phyloP scores from a whole-genome alignment of 2,329 filamentous ascomycete genomes.

The Berkeleyomyces rouxiae region DNA sequence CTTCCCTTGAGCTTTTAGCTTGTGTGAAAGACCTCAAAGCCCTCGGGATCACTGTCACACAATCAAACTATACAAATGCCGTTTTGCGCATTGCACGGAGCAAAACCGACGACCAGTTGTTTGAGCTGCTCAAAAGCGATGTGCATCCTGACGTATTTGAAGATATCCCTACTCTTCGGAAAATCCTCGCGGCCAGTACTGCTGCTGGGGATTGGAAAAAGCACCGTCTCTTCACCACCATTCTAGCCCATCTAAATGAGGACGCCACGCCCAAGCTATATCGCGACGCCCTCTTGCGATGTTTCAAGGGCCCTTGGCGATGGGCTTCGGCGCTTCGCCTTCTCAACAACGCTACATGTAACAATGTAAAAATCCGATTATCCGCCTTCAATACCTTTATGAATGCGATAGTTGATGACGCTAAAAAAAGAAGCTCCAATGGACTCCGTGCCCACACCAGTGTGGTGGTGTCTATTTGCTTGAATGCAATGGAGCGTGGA shows the following conservation, averaged over 20 bases:
- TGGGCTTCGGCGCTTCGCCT: conserved; percentile 18
- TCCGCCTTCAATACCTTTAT: conserved; percentile 8
- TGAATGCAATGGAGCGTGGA: conserved; percentile 7
- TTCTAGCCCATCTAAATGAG: conserved; percentile 21
- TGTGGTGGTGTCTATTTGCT: conserved; percentile 1
- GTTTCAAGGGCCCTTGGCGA: conserved; percentile 17
- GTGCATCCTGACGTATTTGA: conserved; percentile 41
- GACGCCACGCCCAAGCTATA: conserved; percentile 15
- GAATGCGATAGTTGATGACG: neutral
- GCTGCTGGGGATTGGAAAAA: conserved; percentile 23
- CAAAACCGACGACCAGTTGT: conserved; percentile 34
- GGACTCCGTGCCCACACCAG: neutral
- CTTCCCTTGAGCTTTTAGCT: conserved; percentile 2
- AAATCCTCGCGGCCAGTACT: conserved; percentile 22
- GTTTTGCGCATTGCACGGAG: conserved; percentile 46
- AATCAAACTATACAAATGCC: conserved; percentile 47
- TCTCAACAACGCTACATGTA: conserved; percentile 1
- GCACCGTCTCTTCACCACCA: conserved; percentile 28
- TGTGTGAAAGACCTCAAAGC: conserved; percentile 14
- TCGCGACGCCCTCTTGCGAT: conserved; percentile 17
- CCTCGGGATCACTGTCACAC: conserved; percentile 44
- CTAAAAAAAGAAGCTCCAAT: neutral
- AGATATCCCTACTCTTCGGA: conserved; percentile 25
- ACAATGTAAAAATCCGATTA: neutral
- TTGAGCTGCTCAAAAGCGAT: conserved; percentile 30